Base-by-base conservation (phyloP, 768 basidiomycete species). In the Pleurotus tuoliensis region DNA sequence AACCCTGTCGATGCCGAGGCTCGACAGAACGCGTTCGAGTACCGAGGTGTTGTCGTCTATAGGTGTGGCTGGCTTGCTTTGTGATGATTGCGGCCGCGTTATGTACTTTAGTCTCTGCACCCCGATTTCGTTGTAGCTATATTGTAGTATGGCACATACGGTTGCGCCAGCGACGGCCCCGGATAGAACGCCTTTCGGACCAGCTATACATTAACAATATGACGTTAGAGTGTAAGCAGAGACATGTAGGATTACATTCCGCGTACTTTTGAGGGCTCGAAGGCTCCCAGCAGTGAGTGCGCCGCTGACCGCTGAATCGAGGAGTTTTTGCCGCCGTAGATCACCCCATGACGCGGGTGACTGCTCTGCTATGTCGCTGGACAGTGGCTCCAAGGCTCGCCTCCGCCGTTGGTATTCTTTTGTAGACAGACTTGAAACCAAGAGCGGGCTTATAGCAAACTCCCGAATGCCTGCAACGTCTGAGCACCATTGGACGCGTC, bases 241-340 rank as follows among this genome's bases (percentile, higher is more conserved):
- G 20, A 8, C 43, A 41, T 30, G 43, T 15, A 45, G 25, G 9
- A 11, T 25, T 47, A 45, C 43, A 52, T 16, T 46, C 18, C 8
- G 74, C 86, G 58, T 63, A 91, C 91, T 77, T 68, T 76, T 83
- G 58, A 76, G 62, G 2, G 79, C 82, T 69, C 70, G 79, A 49
- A 77, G 78, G 8, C 84, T 58, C 2, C 83, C 84, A 44, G 89
- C 92, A 0, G 88, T 76, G 4, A 86, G 60, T 4, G 80, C 82
- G 15, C 92, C 92, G 59, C 90, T 88, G 15, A 89, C 22, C n/a
- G 79, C 81, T 13, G 83, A 87, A 66, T 94, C 92, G 3, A 89
- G 71, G 4, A 92, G 68, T 53, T 82, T 78, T 27, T 83, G 75
- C 58, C 71, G 75, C 50, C 89, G 77, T 59, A 90, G 67, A 47